Base-by-base conservation (phyloP, 2,329 filamentous ascomycete species). In the Xylaria sp. region DNA sequence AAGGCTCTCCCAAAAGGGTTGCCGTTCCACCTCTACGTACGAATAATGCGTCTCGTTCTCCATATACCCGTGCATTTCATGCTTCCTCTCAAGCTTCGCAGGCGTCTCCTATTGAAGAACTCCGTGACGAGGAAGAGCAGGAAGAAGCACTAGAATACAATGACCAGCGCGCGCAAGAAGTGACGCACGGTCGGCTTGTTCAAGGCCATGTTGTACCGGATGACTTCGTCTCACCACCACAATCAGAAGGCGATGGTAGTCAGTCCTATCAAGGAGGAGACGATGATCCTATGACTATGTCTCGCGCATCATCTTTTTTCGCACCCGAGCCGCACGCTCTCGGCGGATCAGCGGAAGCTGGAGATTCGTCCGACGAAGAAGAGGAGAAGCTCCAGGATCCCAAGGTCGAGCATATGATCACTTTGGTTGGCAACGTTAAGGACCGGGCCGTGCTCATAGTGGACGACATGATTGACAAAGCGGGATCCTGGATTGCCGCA, bases 381-480 rank as follows among this genome's bases (percentile, higher is more conserved):
- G 96, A 99, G 76, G 94, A 97, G 74, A 90, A 91, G n/a, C 89
- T 95, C 62, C 89, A 91, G 75, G 90, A 95, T 74, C 89, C 91
- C 12, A 90, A 91, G 69, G 86, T 95, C 25, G 96, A 99, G 83
- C 94, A 94, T 78, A 97, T 95, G 84, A 97, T 99, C 75, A 99
- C 96, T 0, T 86, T 99, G n/a, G 96, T 99, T 15, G 96, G 96
- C 69, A 93, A 98, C 76, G 96, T 99, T 69, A 92, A 90, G 78
- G 90, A 93, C 78, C 90, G 93, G 67, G 91, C 93, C 0, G 96
- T 98, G 63, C 92, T 99, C 79, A 94, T 99, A 70, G 92, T 99
- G 59, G 96, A 99, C 79, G 96, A 99, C 80, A 98, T 99, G 92
- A 98, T 99, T 77, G 96, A 99, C 83, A 98, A 97, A 83, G 91